A percentile compares a stretch with the other conserved stretches of the same genome.
Conservation (phyloP, 106 monocot species). For the Acorus calamus region DNA sequence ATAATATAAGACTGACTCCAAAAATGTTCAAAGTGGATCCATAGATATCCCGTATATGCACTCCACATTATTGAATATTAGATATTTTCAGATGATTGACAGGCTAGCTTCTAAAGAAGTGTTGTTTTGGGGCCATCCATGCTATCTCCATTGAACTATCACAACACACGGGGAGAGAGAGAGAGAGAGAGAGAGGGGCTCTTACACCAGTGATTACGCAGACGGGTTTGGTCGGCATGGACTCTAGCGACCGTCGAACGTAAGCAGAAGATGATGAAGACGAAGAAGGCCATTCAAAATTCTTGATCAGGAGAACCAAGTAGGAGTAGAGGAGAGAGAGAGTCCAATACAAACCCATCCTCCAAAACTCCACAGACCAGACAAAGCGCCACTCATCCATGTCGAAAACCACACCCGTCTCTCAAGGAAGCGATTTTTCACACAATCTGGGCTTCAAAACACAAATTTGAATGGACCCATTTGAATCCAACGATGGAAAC, state of each 20-base stretch:
- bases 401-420: neutral
- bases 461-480: too few relatives aligned
- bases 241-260: neutral
- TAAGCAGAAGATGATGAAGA: slow-evolving; percentile 3
- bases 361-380: slow-evolving; percentile 57
- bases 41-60: too few relatives aligned
- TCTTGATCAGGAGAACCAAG: slow-evolving; percentile 30
- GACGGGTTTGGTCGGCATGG: slow-evolving; percentile 11
- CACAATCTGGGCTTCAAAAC: too few relatives aligned
- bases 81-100: too few relatives aligned
- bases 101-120: too few relatives aligned
- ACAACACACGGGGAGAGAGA: neutral
- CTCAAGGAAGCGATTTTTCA: neutral
- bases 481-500: too few relatives aligned
- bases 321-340: slow-evolving; percentile 60
- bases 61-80: too few relatives aligned
- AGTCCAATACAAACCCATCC: slow-evolving; percentile 62
- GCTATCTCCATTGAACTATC: neutral
- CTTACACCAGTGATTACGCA: slow-evolving; percentile 80
- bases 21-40: too few relatives aligned
- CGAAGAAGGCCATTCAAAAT: neutral
- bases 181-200: neutral
- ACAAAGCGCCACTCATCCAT: slow-evolving; percentile 35
- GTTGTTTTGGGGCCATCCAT: too few relatives aligned
- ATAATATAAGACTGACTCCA: too few relatives aligned